Conservation (phyloP, 768 basidiomycete species). For the Lentinula edodes region DNA sequence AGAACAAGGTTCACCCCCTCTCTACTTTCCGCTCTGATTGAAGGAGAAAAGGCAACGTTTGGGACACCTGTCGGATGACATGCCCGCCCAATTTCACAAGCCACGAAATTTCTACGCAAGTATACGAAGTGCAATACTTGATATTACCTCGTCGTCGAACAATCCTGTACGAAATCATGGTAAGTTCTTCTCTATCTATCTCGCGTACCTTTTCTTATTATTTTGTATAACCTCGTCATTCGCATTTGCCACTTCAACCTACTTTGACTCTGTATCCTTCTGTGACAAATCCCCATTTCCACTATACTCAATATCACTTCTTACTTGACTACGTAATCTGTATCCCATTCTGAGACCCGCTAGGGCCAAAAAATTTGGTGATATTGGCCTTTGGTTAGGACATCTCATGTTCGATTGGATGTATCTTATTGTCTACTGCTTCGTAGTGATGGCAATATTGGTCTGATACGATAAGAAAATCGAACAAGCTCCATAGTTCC, state of each 20-base stretch:
- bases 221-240: constrained; percentile 40
- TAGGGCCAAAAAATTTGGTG: constrained; percentile 76
- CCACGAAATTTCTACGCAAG: constrained; percentile 82
- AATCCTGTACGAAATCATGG: neutral
- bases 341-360: constrained; percentile 95
- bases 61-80: constrained; percentile 93
- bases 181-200: neutral
- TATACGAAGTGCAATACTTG: constrained; percentile 45
- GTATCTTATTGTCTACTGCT: no score
- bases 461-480: no score
- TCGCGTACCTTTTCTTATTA: no score
- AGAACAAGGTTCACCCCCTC: neutral
- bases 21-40: constrained; percentile 73
- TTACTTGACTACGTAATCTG: constrained; percentile 89
- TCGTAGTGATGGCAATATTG: no score
- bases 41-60: constrained; percentile 77
- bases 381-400: no score
- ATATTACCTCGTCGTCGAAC: neutral
- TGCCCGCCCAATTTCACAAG: constrained; percentile 74
- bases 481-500: no score
- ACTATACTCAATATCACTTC: constrained; percentile 88
- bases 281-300: constrained; percentile 80
- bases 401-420: no score
- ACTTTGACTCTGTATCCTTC: constrained; percentile 62
- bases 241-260: constrained; percentile 53